Conservation (phyloP, 148 eudicot genomes). For the Vaccinium corymbosum region DNA sequence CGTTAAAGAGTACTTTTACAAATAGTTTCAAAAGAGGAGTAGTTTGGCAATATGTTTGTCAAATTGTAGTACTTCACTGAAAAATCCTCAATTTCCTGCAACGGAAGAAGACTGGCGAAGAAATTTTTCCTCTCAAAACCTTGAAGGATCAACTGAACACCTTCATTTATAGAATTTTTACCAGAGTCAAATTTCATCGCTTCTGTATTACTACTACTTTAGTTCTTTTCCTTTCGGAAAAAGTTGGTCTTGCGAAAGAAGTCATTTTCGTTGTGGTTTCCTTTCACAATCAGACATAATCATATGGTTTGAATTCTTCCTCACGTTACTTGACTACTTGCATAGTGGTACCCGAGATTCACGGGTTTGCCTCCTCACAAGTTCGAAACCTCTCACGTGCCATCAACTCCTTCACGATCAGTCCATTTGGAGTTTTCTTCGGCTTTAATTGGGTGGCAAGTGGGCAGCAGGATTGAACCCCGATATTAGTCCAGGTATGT, state of each 20-base stretch:
- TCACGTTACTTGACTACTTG: neutral
- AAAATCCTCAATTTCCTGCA: neutral
- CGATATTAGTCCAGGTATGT: no score
- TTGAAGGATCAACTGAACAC: neutral
- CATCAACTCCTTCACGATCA: no score
- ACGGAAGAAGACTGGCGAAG: neutral
- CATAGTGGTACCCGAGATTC: no score
- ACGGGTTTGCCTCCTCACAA: no score
- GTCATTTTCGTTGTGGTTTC: conserved; percentile 5
- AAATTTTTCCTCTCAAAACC: neutral
- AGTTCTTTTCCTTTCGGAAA: neutral
- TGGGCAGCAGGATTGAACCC: no score
- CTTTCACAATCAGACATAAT: conserved; percentile 2
- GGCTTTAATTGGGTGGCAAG: no score
- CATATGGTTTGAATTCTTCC: neutral
- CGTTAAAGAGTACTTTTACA: no score
- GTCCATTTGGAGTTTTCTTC: no score
- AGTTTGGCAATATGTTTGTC: no score
- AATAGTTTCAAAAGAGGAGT: no score
- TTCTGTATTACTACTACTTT: neutral
- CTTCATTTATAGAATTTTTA: neutral
- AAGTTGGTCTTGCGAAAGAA: neutral
- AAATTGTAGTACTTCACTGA: no score
- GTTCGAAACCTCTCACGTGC: no score
- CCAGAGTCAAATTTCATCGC: neutral